These are phyloP conservation scores for Plasmodium blacklocki DNA, from an alignment of 169 alveolate species.

Conservation along the genomic window DNA sequence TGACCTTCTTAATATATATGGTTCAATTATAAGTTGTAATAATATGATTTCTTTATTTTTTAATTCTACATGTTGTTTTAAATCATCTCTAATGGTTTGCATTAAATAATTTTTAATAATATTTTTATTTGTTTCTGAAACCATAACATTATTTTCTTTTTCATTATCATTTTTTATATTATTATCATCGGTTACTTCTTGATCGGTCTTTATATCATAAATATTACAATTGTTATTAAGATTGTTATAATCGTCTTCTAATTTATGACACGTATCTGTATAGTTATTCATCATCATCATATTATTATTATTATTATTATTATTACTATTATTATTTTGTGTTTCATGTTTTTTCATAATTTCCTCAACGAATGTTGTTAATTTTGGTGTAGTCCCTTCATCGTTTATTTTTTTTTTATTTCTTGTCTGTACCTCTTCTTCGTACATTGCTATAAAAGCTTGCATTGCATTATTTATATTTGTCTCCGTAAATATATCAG, in stretches of 20 bases:
- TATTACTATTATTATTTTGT: too few species aligned
- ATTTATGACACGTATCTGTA: too few species aligned
- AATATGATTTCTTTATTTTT: conserved; percentile 63
- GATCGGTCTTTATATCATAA: conserved; percentile 16
- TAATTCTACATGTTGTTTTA: conserved; percentile 20
- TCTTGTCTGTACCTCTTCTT: conserved; percentile 27
- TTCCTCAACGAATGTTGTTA: background rate
- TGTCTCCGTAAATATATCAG: conserved; percentile 87
- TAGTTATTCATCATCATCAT: too few species aligned
- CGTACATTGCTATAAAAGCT: conserved; percentile 77
- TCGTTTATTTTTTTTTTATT: conserved; percentile 19
- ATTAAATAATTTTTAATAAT: conserved; percentile 45
- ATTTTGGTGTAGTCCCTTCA: background rate
- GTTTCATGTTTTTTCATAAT: too few species aligned
- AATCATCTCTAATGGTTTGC: conserved; percentile 49
- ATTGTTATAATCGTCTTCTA: background rate
- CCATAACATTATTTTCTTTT: background rate
- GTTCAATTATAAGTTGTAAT: conserved; percentile 89
- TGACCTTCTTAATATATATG: conserved; percentile 90
- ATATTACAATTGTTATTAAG: background rate
- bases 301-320: too few species aligned
- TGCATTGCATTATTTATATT: conserved; percentile 84
- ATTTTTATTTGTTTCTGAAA: conserved; percentile 3
- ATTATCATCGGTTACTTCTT: background rate
- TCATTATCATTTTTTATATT: background rate